A percentile compares a stretch with the other conserved stretches of the same genome.
phyloP scores from a whole-genome alignment of 495 filamentous ascomycete species.

The Xylaria venustula region DNA sequence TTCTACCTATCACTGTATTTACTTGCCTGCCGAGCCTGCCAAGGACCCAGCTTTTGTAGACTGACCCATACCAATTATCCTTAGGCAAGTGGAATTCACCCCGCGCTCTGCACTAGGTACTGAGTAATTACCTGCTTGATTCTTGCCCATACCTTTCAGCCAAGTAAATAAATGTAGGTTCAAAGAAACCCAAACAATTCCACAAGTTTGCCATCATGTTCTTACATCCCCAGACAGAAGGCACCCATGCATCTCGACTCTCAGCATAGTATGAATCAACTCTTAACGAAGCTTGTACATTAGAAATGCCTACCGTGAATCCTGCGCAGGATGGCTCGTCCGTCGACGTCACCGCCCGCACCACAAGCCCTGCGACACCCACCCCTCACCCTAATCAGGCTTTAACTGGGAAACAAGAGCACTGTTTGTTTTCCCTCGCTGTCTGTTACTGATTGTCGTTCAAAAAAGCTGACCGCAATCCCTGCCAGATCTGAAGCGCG shows the following conservation, averaged over 20 bases:
- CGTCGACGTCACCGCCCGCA: conserved; percentile 9
- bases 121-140: too few species aligned
- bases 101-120: conserved; percentile 1
- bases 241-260: background rate
- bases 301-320: conserved; percentile 25
- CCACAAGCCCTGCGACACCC: background rate
- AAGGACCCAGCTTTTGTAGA: too few species aligned
- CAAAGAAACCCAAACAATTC: background rate
- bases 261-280: background rate
- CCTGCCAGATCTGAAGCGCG: conserved; percentile 85
- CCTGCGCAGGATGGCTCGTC: conserved; percentile 22
- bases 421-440: conserved; percentile 61
- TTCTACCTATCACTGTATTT: too few species aligned
- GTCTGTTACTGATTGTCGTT: background rate
- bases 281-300: background rate
- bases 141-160: background rate
- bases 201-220: background rate
- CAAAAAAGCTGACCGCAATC: conserved; percentile 26
- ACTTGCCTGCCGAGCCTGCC: background rate
- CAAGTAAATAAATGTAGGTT: conserved; percentile 1
- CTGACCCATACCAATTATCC: too few species aligned
- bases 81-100: background rate
- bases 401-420: conserved; percentile 95
- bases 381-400: conserved; percentile 32
- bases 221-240: background rate